These are phyloP conservation scores for Pachyrhizus erosus DNA, from an alignment of 306 rosid genomes.

Conservation along the genomic window DNA sequence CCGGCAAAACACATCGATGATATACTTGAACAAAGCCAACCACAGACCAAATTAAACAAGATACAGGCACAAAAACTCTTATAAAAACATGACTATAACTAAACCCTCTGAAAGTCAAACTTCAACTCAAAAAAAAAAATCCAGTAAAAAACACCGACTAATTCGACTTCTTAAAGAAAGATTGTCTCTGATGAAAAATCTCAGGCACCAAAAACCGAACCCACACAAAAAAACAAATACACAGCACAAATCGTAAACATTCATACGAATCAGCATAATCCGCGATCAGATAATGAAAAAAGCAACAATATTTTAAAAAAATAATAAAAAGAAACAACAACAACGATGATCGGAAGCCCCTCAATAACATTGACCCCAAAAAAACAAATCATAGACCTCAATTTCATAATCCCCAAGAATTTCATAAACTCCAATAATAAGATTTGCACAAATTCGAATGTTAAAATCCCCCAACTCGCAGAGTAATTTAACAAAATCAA, in stretches of 20 bases:
- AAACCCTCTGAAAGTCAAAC: neutral
- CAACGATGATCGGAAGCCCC: neutral
- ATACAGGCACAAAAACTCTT: neutral
- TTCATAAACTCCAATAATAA: neutral
- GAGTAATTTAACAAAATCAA: neutral
- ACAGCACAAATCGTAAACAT: neutral
- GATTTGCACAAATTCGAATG: neutral
- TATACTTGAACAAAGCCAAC: constrained; percentile 2
- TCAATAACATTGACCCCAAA: neutral
- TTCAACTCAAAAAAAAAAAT: neutral
- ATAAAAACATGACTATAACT: neutral
- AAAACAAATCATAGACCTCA: neutral
- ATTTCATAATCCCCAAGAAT: constrained; percentile 3
- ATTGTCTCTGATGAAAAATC: neutral
- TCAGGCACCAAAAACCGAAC: neutral
- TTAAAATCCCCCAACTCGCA: neutral
- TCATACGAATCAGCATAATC: constrained; percentile 12
- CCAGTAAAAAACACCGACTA: neutral
- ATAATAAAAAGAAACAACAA: neutral
- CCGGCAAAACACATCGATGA: neutral
- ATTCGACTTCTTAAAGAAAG: neutral
- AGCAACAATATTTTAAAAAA: neutral
- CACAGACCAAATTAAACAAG: neutral
- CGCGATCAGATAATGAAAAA: neutral
- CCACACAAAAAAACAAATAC: neutral